These are phyloP conservation scores for Arabidopsis lyrata DNA, from an alignment of 441 rosid species.

Conservation along the genomic window DNA sequence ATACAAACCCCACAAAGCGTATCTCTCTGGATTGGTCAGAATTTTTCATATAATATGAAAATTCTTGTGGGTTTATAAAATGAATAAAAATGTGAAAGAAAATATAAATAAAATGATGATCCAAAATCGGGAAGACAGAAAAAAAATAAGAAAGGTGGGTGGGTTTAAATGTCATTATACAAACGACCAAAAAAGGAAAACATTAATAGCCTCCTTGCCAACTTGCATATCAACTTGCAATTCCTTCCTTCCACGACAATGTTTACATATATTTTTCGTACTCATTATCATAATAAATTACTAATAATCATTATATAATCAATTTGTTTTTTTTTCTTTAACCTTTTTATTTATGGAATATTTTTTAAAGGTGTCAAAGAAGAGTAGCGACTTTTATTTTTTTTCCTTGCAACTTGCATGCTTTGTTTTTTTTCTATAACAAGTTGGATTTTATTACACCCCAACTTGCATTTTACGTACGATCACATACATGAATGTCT, in stretches of 20 bases:
- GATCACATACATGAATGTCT: constrained; percentile 6
- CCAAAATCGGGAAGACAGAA: background rate
- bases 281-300: constrained; percentile 38
- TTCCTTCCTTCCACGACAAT: constrained; percentile 42
- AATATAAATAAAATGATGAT: constrained; percentile 6
- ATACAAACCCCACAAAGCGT: constrained; percentile 25
- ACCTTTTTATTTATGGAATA: constrained; percentile 29
- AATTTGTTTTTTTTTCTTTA: constrained; percentile 19
- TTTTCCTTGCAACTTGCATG: constrained; percentile 44
- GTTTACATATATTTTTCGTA: constrained; percentile 37
- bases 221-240: constrained; percentile 74
- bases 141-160: constrained; percentile 26
- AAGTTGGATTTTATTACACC: constrained; percentile 50
- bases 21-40: constrained; percentile 23
- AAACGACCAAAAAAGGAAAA: constrained; percentile 39
- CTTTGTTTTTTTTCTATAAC: constrained; percentile 44
- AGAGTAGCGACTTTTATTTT: constrained; percentile 30
- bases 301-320: constrained; percentile 31
- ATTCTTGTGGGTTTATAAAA: constrained; percentile 15
- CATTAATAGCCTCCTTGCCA: constrained; percentile 53
- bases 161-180: constrained; percentile 42
- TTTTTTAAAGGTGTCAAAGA: constrained; percentile 30
- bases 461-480: constrained; percentile 52
- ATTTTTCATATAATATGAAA: constrained; percentile 22
- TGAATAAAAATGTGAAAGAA: background rate